These are phyloP conservation scores for Phytopythium kandeliae DNA, from an alignment of 352 stramenopile genomes.

Conservation along the genomic window DNA sequence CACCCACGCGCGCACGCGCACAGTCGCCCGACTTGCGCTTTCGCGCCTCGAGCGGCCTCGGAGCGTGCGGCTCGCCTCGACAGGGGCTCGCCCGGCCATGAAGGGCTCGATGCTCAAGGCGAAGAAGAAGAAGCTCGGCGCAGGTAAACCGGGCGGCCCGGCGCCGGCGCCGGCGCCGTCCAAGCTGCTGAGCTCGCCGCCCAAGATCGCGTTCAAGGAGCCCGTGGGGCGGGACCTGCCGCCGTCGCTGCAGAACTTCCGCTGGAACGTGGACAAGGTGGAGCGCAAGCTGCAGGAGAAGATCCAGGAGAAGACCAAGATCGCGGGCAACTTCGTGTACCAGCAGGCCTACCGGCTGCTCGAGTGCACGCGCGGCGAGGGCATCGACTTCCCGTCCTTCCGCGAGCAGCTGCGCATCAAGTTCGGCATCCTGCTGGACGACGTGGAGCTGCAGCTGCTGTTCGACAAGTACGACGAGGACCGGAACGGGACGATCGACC, in stretches of 20 bases:
- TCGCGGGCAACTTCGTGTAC: constrained; percentile 81
- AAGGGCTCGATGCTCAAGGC: constrained; percentile 37
- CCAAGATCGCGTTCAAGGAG: constrained; percentile 57
- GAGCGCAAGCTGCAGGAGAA: constrained; percentile 81
- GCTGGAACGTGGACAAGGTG: constrained; percentile 75
- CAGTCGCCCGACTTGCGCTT: neutral
- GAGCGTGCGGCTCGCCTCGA: neutral
- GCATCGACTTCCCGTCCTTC: constrained; percentile 77
- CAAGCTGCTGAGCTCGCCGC: constrained; percentile 38
- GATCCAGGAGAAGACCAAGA: constrained; percentile 82
- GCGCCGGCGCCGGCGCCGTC: constrained; percentile 1
- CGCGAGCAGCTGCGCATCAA: constrained; percentile 69
- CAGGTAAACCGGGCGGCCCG: too few species aligned
- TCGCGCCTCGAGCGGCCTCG: neutral
- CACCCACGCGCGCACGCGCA: too few species aligned
- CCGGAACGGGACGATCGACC: constrained; percentile 70
- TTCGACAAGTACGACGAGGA: constrained; percentile 87
- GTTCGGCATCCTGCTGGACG: constrained; percentile 75
- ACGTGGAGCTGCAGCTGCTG: constrained; percentile 60
- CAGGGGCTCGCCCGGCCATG: too few species aligned
- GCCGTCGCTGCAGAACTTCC: constrained; percentile 60
- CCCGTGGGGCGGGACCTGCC: constrained; percentile 54
- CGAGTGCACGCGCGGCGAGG: constrained; percentile 60
- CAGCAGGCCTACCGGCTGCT: constrained; percentile 82
- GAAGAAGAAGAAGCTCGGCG: constrained; percentile 26